Conservation (phyloP, 164 flowering plant species). For the Vitis labrusca region DNA sequence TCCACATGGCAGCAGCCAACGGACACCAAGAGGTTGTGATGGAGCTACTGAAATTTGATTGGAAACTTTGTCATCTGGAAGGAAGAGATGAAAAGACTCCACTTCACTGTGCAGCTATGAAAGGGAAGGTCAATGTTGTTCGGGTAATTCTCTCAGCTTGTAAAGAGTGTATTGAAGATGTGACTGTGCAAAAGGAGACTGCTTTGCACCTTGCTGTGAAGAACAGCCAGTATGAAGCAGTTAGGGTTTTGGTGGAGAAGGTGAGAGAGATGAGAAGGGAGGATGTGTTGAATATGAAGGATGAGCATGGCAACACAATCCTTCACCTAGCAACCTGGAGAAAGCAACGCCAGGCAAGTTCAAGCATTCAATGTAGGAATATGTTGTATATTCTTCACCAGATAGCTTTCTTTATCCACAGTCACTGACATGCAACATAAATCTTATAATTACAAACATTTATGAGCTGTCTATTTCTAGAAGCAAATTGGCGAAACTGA, state of each 20-base stretch:
- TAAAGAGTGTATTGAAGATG: slow-evolving; percentile 22
- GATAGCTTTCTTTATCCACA: too few relatives aligned
- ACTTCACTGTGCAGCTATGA: slow-evolving; percentile 38
- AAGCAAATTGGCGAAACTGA: too few relatives aligned
- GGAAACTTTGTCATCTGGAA: slow-evolving; percentile 18
- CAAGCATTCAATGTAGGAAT: background rate
- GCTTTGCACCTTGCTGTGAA: slow-evolving; percentile 47
- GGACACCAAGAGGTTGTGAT: slow-evolving; percentile 27
- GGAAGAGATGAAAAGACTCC: slow-evolving; percentile 31
- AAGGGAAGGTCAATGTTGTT: slow-evolving; percentile 30
- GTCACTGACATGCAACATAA: too few relatives aligned
- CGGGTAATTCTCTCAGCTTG: slow-evolving; percentile 20
- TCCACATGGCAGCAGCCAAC: slow-evolving; percentile 32
- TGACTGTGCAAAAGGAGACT: slow-evolving; percentile 27
- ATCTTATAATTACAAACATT: too few relatives aligned
- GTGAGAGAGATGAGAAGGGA: slow-evolving; percentile 12
- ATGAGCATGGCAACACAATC: slow-evolving; percentile 35
- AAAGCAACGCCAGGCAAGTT: slow-evolving; percentile 34
- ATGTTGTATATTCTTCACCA: background rate
- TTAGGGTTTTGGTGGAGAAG: slow-evolving; percentile 22
- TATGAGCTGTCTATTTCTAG: too few relatives aligned
- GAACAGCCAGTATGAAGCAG: slow-evolving; percentile 26
- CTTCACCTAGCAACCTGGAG: slow-evolving; percentile 37
- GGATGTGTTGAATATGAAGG: slow-evolving; percentile 24
- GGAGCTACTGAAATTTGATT: slow-evolving; percentile 22